Evolutionary conservation across 495 filamentous ascomycete species (phyloP).

Genomic region (Aspergillus baeticus): DNA sequence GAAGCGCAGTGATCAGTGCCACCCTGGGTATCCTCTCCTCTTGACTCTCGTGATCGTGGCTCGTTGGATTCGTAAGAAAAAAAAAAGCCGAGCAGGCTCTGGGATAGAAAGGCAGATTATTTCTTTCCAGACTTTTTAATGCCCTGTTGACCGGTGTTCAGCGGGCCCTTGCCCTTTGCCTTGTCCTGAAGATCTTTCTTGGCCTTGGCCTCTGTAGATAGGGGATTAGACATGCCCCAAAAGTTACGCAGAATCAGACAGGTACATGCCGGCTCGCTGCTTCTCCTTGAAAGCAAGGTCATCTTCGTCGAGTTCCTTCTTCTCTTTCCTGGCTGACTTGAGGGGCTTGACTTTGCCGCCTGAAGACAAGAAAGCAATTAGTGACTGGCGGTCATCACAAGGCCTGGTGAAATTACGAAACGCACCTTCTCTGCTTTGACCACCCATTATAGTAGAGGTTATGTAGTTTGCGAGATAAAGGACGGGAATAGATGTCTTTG

Average conservation of each 20-base stretch:
- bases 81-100: slow-evolving; percentile 1
- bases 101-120: slow-evolving; percentile 36
- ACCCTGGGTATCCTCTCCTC: slow-evolving; percentile 12
- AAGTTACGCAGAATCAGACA: not conserved
- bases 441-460: slow-evolving; percentile 54
- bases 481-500: slow-evolving; percentile 9
- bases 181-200: slow-evolving; percentile 71
- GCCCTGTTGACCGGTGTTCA: slow-evolving; percentile 75
- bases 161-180: slow-evolving; percentile 55
- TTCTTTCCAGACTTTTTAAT: slow-evolving; percentile 95
- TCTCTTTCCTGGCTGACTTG: slow-evolving; percentile 75
- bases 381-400: not conserved
- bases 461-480: not conserved
- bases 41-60: slow-evolving; percentile 25
- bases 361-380: slow-evolving; percentile 28
- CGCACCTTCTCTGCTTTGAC: slow-evolving; percentile 65
- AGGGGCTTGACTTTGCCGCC: slow-evolving; percentile 85
- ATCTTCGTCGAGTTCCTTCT: slow-evolving; percentile 74
- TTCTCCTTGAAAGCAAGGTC: slow-evolving; percentile 74
- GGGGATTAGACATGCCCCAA: not conserved
- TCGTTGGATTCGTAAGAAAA: slow-evolving; percentile 36
- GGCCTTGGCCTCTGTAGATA: slow-evolving; percentile 65
- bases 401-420: not conserved
- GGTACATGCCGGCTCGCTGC: slow-evolving; percentile 65
- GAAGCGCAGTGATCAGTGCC: slow-evolving; percentile 16